Percentiles rank a stretch among this genome's conserved stretches.
phyloP scores from a whole-genome alignment of 75 land plant species.

The Chamaecyparis obtusa region DNA sequence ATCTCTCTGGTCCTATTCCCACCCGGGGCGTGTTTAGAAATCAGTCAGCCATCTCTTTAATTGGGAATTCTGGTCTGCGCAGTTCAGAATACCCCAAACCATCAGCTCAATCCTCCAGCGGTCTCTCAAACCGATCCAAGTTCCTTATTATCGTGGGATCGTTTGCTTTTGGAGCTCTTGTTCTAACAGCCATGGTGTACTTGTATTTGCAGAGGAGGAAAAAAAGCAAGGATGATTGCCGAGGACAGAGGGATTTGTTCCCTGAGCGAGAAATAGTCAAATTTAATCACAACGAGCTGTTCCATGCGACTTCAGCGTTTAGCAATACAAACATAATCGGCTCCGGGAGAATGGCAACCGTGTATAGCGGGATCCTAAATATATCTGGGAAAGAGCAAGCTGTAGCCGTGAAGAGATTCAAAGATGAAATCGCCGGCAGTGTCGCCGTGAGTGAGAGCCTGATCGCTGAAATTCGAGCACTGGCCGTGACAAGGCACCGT shows the following conservation, averaged over 20 bases:
- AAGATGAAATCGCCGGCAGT: neutral
- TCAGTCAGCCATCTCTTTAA: conserved; percentile 14
- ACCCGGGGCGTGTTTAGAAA: conserved; percentile 15
- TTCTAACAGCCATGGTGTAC: neutral
- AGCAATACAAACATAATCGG: neutral
- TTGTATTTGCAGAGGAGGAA: neutral
- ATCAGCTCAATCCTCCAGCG: neutral
- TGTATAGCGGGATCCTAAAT: neutral
- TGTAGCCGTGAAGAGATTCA: neutral
- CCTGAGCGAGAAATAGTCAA: neutral
- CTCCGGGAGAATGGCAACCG: neutral
- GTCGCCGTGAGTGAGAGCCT: neutral
- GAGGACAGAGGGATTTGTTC: neutral
- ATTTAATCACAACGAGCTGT: neutral
- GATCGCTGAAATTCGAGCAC: neutral
- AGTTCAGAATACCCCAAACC: conserved; percentile 10
- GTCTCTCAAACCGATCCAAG: neutral
- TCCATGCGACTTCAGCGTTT: neutral
- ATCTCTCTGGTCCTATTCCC: conserved; percentile 25
- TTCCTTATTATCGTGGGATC: neutral
- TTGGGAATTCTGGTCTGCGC: conserved; percentile 26
- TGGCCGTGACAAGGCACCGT: neutral
- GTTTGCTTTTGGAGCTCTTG: neutral
- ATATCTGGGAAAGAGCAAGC: neutral
- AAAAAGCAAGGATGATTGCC: neutral